Evolutionary conservation across 495 filamentous ascomycete species (phyloP).

Genomic region (Aspergillus conjunctus): DNA sequence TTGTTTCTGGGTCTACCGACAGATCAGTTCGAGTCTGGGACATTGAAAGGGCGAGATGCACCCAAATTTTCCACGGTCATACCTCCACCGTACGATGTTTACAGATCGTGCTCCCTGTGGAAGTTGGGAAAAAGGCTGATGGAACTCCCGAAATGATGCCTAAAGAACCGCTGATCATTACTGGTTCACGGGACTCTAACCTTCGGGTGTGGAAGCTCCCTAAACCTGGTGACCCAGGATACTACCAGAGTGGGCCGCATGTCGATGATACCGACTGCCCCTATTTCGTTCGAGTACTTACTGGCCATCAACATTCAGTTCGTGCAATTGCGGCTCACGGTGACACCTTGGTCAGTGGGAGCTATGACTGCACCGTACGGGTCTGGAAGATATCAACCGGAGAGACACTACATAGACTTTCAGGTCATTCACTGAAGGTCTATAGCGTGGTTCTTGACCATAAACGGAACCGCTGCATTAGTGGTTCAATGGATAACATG

Average conservation of each 20-base stretch:
- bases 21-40: constrained; percentile 97
- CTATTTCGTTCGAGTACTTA: constrained; percentile 86
- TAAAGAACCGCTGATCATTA: constrained; percentile 91
- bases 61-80: constrained; percentile 94
- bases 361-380: constrained; percentile 93
- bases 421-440: constrained; percentile 90
- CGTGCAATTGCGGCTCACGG: constrained; percentile 94
- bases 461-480: constrained; percentile 92
- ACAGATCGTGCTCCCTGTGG: constrained; percentile 87
- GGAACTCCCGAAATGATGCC: constrained; percentile 87
- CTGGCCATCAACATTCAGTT: constrained; percentile 92
- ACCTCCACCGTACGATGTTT: constrained; percentile 96
- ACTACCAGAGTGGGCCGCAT: constrained; percentile 74
- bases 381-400: constrained; percentile 98
- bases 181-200: constrained; percentile 93
- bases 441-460: constrained; percentile 97
- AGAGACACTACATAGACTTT: constrained; percentile 82
- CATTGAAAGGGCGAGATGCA: constrained; percentile 86
- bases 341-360: constrained; percentile 97
- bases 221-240: constrained; percentile 69
- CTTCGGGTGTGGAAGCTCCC: constrained; percentile 95
- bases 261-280: constrained; percentile 84
- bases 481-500: constrained; percentile 95
- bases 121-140: constrained; percentile 69
- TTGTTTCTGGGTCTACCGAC: constrained; percentile 97